Evolutionary conservation across 805 yeast genomes (phyloP), one percentile per base, ranked within the genome.

Genomic region (Barnettozyma salicaria): DNA sequence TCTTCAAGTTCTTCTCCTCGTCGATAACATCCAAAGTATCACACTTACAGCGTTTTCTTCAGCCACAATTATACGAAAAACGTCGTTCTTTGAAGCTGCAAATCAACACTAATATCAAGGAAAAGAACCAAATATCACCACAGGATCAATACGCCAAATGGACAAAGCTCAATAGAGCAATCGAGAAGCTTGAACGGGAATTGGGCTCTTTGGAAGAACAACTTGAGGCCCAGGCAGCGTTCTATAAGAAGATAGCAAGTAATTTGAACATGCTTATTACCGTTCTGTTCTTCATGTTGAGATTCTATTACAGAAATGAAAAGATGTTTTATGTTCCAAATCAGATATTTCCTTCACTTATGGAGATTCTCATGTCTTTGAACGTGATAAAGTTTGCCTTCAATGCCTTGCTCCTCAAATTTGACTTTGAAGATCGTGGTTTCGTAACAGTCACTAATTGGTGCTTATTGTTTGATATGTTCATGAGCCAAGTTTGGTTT

Each of bases 101-200:
- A 44, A 72, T 78, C 34, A 55, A 58, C 12, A 57, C 61, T 14
- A 53, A 76, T 17, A 66, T 72, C 47, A 65, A 63, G 11, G 75
- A 78, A 48, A 72, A 87, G 43, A 65, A 74, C 21, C 44, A 67
- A 3, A 73, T 88, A 8, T 75, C 86, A 38, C 90, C 97, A 2
- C 96, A 90, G 59, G 97, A 92, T 56, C 79, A 92, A 52, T 92
- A 90, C 58, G 96, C 97, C 20, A 80, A 75, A 52, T 92, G 97
- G 97, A 94, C 97, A 1, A 87, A 87, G 57, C 67, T 89, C 44
- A 89, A 87, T 52, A 72, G 98, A 33, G 9, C 16, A 5, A 28
- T 28, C 37, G 97, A 89, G 64, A 86, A 85, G 77, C 79, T 80
- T 63, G 97, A 86, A 61, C 89, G 89, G 74, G 97, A 85, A 59